phyloP scores from a whole-genome alignment of 345 rosid species.

The Euphorbia peplus region DNA sequence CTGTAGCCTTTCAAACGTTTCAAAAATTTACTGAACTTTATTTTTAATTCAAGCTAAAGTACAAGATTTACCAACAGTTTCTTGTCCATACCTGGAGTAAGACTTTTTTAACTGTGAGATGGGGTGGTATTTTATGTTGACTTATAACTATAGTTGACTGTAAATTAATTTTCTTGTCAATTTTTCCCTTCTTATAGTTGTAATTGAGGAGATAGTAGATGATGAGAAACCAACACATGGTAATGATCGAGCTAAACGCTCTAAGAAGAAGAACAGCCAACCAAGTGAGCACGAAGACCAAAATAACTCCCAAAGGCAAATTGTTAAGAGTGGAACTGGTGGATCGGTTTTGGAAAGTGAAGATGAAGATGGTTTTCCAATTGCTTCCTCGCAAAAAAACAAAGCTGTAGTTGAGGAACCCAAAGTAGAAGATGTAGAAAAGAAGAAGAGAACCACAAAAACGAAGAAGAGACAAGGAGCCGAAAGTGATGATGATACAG shows the following conservation, averaged over 20 bases:
- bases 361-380: slow-evolving; percentile 95
- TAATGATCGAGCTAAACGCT: slow-evolving; percentile 36
- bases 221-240: slow-evolving; percentile 52
- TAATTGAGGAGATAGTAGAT: slow-evolving; percentile 87
- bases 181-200: slow-evolving; percentile 38
- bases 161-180: not conserved
- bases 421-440: slow-evolving; percentile 27
- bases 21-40: not conserved
- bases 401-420: slow-evolving; percentile 21
- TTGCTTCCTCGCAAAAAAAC: slow-evolving; percentile 35
- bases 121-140: not conserved
- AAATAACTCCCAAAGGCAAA: slow-evolving; percentile 28
- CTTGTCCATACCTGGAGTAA: not conserved
- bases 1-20: not conserved
- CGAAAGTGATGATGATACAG: slow-evolving; percentile 27
- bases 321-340: slow-evolving; percentile 35
- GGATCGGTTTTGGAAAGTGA: slow-evolving; percentile 63
- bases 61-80: not conserved
- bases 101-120: not conserved
- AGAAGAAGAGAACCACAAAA: slow-evolving; percentile 20
- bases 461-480: slow-evolving; percentile 31
- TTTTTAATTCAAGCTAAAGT: not conserved
- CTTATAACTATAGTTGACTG: not conserved
- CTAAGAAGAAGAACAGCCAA: slow-evolving; percentile 40
- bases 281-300: slow-evolving; percentile 34